Percentiles rank a stretch among this genome's conserved stretches.
phyloP scores from a whole-genome alignment of 176 grass and related monocot species.

The Bromus sterilis region DNA sequence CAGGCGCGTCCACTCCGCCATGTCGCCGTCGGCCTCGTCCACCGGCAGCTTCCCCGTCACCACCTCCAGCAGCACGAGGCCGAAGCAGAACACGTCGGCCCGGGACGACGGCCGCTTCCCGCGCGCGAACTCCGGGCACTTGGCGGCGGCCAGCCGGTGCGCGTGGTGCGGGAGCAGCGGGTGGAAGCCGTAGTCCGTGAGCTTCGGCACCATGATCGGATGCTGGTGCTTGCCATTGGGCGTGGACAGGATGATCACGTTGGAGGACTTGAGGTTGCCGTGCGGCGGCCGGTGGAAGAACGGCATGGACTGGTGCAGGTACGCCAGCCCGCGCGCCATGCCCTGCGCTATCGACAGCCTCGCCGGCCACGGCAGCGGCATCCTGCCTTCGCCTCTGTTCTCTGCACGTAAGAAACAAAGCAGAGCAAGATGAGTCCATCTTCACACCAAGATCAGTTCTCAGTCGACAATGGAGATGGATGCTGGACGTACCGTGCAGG shows the following conservation, averaged over 20 bases:
- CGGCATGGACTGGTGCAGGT: constrained; percentile 58
- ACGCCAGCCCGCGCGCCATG: constrained; percentile 56
- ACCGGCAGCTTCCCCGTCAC: constrained; percentile 71
- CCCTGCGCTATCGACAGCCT: constrained; percentile 68
- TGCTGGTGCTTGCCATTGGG: neutral
- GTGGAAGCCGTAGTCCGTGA: constrained; percentile 72
- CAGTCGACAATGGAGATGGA: neutral
- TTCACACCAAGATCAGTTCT: neutral
- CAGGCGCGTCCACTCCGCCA: constrained; percentile 70
- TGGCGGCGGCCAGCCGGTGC: constrained; percentile 50
- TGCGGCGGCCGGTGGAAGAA: constrained; percentile 68
- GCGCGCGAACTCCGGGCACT: constrained; percentile 50
- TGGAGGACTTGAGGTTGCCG: constrained; percentile 87
- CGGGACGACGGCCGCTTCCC: constrained; percentile 42
- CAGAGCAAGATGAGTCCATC: neutral
- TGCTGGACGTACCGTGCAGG: constrained; percentile 49
- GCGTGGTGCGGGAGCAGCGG: constrained; percentile 48
- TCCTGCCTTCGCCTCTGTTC: constrained; percentile 67
- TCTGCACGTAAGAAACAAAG: constrained; percentile 19
- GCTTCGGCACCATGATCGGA: constrained; percentile 35
- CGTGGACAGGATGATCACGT: constrained; percentile 45
- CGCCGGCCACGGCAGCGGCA: constrained; percentile 63
- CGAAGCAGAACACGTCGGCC: constrained; percentile 88
- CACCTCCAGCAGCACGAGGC: constrained; percentile 72
- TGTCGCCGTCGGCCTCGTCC: constrained; percentile 53